Evolutionary conservation across 2,329 filamentous ascomycete genomes (phyloP), one percentile per base, ranked within the genome.

Genomic region (Beauveria sp.): DNA sequence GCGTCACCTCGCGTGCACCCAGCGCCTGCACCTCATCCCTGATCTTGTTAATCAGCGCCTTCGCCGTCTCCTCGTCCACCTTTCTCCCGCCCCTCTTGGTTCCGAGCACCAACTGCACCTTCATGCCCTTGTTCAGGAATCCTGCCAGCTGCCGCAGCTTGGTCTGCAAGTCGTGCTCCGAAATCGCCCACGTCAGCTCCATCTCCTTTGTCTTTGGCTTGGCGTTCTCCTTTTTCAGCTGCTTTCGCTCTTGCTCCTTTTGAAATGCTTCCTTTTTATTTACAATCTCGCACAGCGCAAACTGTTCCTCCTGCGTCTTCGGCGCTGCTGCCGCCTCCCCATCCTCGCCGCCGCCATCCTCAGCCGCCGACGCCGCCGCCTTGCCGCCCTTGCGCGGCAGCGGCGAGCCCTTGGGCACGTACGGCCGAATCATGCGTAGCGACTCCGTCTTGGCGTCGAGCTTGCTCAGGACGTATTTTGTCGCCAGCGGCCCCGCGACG

Each of bases 101-200:
- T n/a, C 85, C 84, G 54, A 97, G 68, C 58, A 88, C 68, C 12
- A 97, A 70, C 71, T 95, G 88, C 22, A 97, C 91, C 70, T 81
- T 86, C 71, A 83, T 81, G 1, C 92, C 92, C 72, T 91, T 90
- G 9, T 72, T 77, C 70, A 97, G 70, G 70, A 96, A 96, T 59
- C 77, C 79, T 64, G 75, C 75, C 68, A 93, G 72, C 75, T 86
- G 84, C 69, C 82, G 82, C 72, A 95, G 71, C 70, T 87, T 84
- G 71, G 90, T 87, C n/a, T 76, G 76, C 58, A 96, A 73, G 76
- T 97, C 93, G 70, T 93, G 83, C 14, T 74, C 70, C 63, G 86
- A 86, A 69, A 96, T 96, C 40, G 88, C 86, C 93, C 93, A 98
- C 73, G 91, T 93, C 67, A 98, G 68, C 75, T 97, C 93, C n/a